Conservation (phyloP, 495 filamentous ascomycete species). For the Ascobolus immersus region DNA sequence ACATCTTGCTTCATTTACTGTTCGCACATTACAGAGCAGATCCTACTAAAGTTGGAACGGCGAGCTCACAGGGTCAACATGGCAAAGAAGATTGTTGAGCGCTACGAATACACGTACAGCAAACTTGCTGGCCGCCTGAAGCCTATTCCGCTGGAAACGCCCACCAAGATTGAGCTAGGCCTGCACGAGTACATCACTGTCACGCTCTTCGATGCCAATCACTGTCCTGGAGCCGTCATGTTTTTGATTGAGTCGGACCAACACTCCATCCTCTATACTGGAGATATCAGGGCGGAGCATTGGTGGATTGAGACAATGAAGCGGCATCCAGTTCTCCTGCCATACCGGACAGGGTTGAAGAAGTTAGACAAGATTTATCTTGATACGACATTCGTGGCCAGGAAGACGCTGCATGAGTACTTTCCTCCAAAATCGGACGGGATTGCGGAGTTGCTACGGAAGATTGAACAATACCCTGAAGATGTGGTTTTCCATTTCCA, state of each 20-base stretch:
- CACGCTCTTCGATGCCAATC: slow-evolving; percentile 76
- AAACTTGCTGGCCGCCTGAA: slow-evolving; percentile 25
- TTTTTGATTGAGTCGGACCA: slow-evolving; percentile 61
- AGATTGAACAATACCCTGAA: slow-evolving; percentile 39
- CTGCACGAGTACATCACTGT: slow-evolving; percentile 43
- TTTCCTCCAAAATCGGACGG: slow-evolving; percentile 45
- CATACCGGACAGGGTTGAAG: slow-evolving; percentile 42
- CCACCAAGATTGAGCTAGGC: slow-evolving; percentile 48
- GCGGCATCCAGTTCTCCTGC: slow-evolving; percentile 46
- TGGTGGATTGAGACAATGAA: slow-evolving; percentile 44
- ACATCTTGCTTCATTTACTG: slow-evolving; percentile 35
- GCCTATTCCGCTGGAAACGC: slow-evolving; percentile 62
- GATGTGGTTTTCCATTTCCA: slow-evolving; percentile 66
- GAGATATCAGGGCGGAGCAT: slow-evolving; percentile 55
- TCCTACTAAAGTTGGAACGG: slow-evolving; percentile 34
- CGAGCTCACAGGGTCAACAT: slow-evolving; percentile 14
- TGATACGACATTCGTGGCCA: slow-evolving; percentile 51
- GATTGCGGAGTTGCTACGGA: slow-evolving; percentile 42
- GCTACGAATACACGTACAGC: slow-evolving; percentile 8
- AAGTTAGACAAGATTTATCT: slow-evolving; percentile 58
- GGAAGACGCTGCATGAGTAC: slow-evolving; percentile 20
- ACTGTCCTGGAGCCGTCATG: slow-evolving; percentile 81
- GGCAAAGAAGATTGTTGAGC: slow-evolving; percentile 20
- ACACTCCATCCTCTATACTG: slow-evolving; percentile 67
- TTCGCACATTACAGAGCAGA: slow-evolving; percentile 61